These are phyloP conservation scores for Yarrowia galli DNA, from an alignment of 1,139 yeast genomes.

Conservation along the genomic window DNA sequence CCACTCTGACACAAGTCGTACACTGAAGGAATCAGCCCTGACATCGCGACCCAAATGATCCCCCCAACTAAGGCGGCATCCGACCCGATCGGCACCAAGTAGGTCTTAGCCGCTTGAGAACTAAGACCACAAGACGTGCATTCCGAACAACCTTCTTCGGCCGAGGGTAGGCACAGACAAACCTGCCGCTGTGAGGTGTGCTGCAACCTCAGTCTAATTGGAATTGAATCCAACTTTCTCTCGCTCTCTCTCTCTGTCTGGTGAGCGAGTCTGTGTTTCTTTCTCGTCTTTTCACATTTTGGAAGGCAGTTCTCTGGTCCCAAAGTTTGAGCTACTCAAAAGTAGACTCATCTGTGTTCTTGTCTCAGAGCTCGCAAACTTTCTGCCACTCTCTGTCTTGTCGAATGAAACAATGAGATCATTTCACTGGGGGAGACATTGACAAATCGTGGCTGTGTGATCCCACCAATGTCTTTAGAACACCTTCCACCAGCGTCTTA, in stretches of 20 bases:
- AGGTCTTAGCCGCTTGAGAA: not conserved
- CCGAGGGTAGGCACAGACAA: not conserved
- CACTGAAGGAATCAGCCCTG: too few species aligned
- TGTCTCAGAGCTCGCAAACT: not conserved
- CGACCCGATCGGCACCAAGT: not conserved
- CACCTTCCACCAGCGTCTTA: not conserved
- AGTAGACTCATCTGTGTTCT: not conserved
- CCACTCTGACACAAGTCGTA: too few species aligned
- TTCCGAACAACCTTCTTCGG: conserved; percentile 8
- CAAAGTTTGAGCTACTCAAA: not conserved
- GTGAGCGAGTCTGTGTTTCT: not conserved
- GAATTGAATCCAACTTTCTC: not conserved
- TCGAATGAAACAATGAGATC: not conserved
- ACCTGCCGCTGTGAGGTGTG: not conserved
- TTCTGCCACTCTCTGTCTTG: not conserved
- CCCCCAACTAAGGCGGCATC: too few species aligned
- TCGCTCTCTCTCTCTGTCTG: not conserved
- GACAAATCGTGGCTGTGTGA: not conserved
- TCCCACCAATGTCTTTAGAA: not conserved
- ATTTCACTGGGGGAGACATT: not conserved
- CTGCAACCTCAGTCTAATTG: not conserved
- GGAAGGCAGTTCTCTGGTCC: not conserved
- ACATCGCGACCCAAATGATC: too few species aligned
- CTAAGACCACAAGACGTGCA: not conserved
- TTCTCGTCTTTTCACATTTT: not conserved